Evolutionary conservation across 106 monocot species (phyloP).

Genomic region (Dioscorea alata): DNA sequence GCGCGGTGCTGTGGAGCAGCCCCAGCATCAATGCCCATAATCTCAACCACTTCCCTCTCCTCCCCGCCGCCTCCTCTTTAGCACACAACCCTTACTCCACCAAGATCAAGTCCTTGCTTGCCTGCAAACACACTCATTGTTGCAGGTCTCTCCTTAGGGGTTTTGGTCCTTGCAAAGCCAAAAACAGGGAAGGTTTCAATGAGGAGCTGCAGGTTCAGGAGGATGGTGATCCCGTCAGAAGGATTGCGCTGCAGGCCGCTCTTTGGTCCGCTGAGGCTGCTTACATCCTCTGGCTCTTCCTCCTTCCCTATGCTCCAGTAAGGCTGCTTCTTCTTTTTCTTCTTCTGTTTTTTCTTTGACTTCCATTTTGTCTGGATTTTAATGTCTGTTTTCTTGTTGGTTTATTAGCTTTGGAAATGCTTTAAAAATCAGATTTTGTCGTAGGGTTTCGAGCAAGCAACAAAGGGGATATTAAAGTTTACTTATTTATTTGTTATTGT

Average conservation of each 20-base stretch:
- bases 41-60: background rate
- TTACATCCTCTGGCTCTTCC: slow-evolving; percentile 84
- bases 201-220: background rate
- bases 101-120: background rate
- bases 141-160: background rate
- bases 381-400: background rate
- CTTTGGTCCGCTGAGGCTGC: slow-evolving; percentile 76
- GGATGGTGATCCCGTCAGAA: background rate
- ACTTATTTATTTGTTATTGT: too few species aligned
- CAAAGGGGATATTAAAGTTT: too few species aligned
- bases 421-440: too few species aligned
- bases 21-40: background rate
- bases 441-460: too few species aligned
- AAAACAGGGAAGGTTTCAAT: background rate
- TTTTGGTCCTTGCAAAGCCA: background rate
- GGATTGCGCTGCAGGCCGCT: slow-evolving; percentile 26
- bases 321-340: background rate
- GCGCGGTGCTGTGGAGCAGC: background rate
- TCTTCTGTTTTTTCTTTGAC: background rate
- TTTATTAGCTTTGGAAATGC: background rate
- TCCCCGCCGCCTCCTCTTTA: background rate
- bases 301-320: slow-evolving; percentile 90
- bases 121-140: background rate
- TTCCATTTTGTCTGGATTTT: background rate
- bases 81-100: background rate